Conservation (phyloP, 768 basidiomycete species). For the Glaciozyma martinii region DNA sequence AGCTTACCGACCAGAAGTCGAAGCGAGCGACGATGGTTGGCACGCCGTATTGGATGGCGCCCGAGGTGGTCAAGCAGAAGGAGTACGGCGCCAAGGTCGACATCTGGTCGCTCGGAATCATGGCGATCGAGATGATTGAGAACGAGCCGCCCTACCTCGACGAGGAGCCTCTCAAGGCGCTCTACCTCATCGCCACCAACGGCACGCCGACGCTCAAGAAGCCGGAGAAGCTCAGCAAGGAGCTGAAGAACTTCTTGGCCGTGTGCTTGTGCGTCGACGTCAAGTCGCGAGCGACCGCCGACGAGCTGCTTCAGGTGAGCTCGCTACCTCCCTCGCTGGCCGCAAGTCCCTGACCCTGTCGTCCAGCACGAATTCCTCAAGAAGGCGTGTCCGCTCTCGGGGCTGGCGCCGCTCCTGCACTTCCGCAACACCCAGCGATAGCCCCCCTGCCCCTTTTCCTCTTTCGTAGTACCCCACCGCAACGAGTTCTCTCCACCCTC, state of each 20-base stretch:
- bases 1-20: conserved; percentile 61
- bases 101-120: conserved; percentile 93
- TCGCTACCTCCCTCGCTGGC: neutral
- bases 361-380: conserved; percentile 86
- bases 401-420: conserved; percentile 74
- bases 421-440: conserved; percentile 33
- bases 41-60: conserved; percentile 99
- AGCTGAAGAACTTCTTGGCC: conserved; percentile 90
- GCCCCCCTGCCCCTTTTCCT: neutral
- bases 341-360: neutral
- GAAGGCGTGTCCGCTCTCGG: conserved; percentile 72
- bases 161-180: conserved; percentile 70
- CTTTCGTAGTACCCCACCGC: no score
- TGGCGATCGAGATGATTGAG: conserved; percentile 94
- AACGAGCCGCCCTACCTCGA: conserved; percentile 88
- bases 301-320: conserved; percentile 71
- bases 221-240: conserved; percentile 79
- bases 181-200: conserved; percentile 93
- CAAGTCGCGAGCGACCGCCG: conserved; percentile 73
- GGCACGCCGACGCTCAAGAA: conserved; percentile 97
- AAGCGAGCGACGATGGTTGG: conserved; percentile 95
- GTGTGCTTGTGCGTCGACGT: conserved; percentile 99
- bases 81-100: conserved; percentile 95
- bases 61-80: conserved; percentile 80
- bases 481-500: no score